Base-by-base conservation (phyloP, 768 basidiomycete species). In the Xerocomellus intermedius region DNA sequence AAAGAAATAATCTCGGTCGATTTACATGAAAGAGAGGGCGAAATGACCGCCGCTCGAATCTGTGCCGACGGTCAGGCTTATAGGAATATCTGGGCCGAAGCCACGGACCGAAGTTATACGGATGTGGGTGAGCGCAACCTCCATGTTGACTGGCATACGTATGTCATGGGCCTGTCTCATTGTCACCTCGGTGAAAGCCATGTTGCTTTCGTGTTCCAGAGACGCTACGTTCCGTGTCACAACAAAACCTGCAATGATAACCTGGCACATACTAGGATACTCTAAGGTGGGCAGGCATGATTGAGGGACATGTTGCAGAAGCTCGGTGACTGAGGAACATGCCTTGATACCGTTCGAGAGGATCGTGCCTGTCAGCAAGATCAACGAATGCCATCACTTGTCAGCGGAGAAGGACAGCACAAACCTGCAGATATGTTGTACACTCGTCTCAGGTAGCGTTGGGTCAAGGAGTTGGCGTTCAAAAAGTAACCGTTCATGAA, bases 1-100 rank as follows among this genome's bases (percentile, higher is more conserved):
- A 94, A 72, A 7, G 83, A 80, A 50, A 95, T 85, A 50, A 96
- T 83, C 63, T 97, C 94, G 1, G 87, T 89, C 3, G 89, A 84
- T 72, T 84, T 84, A 72, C 89, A 89, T 10, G 84, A 79, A 47
- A 92, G 71, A 0, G 76, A 74, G 2, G 87, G 81, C 5, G 86
- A 87, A 42, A 94, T 82, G 8, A 82, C 76, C 61, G 82, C 79
- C n/a, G 90, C 82, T 64, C 87, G 89, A 59, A 82, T 78, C 84
- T 89, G 60, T 24, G 46, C 38, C 24, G 22, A 50, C 59, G 19
- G 59, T 65, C 26, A 58, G 45, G 13, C 24, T 48, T 24, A 10
- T 19, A 32, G 1, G 32, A 26, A 46, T 9, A 22, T 33, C 30
- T 22, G 48, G 47, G 10, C 4, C 8, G 21, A 38, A n/a, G 22